These are phyloP conservation scores for Capsella rubella DNA, from an alignment of 441 rosid species.

Conservation along the genomic window DNA sequence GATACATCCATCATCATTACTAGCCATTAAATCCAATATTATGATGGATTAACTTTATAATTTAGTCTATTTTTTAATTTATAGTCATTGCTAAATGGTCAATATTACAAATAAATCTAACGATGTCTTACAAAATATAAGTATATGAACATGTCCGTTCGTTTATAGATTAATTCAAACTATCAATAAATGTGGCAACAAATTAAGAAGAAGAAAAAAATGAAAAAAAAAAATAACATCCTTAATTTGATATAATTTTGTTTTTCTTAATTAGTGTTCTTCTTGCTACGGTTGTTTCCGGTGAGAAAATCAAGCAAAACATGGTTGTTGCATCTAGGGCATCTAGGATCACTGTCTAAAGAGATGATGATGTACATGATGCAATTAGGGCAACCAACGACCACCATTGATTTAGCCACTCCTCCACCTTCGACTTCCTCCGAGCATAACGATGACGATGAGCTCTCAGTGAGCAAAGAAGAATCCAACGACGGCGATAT, in stretches of 20 bases:
- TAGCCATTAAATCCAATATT: not conserved
- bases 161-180: conserved; percentile 14
- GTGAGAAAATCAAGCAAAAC: conserved; percentile 59
- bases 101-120: not conserved
- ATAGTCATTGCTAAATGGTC: not conserved
- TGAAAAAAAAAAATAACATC: not conserved
- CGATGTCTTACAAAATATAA: conserved; percentile 1
- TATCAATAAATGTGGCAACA: conserved; percentile 26
- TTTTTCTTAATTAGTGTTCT: conserved; percentile 9
- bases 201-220: not conserved
- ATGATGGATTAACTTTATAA: not conserved
- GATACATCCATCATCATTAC: conserved; percentile 26
- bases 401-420: conserved; percentile 50
- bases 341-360: conserved; percentile 53
- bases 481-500: conserved; percentile 45
- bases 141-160: conserved; percentile 20
- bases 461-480: conserved; percentile 37
- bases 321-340: conserved; percentile 62
- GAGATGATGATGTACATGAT: conserved; percentile 62
- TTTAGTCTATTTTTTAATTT: not conserved
- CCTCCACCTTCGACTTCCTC: conserved; percentile 47
- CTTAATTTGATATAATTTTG: not conserved
- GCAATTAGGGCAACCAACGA: conserved; percentile 63
- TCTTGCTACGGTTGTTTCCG: conserved; percentile 37
- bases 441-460: conserved; percentile 51